A percentile compares a stretch with the other conserved stretches of the same genome.
These are phyloP conservation scores for Phytophthora pinifolia DNA, from an alignment of 352 stramenopile genomes.

Conservation along the genomic window DNA sequence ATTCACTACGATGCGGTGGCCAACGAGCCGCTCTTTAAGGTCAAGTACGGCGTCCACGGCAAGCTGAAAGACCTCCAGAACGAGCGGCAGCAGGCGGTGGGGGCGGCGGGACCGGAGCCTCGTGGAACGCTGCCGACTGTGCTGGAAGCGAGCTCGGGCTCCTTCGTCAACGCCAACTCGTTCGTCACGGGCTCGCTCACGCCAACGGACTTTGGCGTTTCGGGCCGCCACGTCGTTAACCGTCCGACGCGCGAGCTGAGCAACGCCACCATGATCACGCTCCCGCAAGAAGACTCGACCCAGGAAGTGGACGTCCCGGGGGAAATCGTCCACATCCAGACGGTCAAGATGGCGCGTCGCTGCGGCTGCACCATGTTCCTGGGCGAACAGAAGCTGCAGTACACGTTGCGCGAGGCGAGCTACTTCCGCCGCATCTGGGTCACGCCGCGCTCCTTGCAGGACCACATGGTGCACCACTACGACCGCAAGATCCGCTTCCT, in stretches of 20 bases:
- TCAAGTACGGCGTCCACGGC: constrained; percentile 48
- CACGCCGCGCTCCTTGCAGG: constrained; percentile 54
- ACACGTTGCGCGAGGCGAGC: constrained; percentile 61
- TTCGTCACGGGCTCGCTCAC: constrained; percentile 15
- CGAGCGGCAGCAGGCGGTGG: constrained; percentile 26
- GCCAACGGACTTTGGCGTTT: constrained; percentile 23
- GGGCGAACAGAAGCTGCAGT: constrained; percentile 71
- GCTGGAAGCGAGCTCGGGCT: constrained; percentile 17
- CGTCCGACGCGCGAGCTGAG: constrained; percentile 36
- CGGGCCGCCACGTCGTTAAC: constrained; percentile 28
- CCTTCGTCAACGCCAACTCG: constrained; percentile 23
- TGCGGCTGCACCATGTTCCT: constrained; percentile 68
- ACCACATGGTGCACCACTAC: constrained; percentile 87
- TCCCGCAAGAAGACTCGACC: constrained; percentile 42
- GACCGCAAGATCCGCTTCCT: constrained; percentile 69
- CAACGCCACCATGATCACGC: constrained; percentile 38
- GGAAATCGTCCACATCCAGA: constrained; percentile 73
- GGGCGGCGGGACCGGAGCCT: constrained; percentile 13
- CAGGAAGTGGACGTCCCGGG: constrained; percentile 72
- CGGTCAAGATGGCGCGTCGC: constrained; percentile 46
- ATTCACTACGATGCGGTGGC: constrained; percentile 67
- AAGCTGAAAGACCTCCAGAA: constrained; percentile 42
- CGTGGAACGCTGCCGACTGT: constrained; percentile 24
- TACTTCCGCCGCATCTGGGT: constrained; percentile 75
- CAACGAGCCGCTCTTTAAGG: constrained; percentile 54